Evolutionary conservation across 768 basidiomycete genomes (phyloP).

Genomic region (Clitopilus hobsonii): DNA sequence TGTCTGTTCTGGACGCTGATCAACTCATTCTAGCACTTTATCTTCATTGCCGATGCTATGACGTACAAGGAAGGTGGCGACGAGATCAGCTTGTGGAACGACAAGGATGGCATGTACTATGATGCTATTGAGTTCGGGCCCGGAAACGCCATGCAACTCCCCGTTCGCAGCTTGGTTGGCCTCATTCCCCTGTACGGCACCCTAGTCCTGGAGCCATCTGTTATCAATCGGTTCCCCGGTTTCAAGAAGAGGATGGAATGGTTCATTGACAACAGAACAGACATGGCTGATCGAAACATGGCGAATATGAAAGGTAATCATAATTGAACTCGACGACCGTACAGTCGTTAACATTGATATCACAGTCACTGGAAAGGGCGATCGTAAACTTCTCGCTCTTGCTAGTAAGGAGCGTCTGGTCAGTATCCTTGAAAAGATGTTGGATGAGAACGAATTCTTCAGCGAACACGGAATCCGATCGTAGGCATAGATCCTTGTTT

Average conservation of each 20-base stretch:
- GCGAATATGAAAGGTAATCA: slow-evolving; percentile 92
- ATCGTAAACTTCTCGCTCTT: slow-evolving; percentile 84
- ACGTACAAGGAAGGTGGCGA: slow-evolving; percentile 80
- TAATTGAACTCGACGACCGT: too few species aligned
- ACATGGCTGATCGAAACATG: slow-evolving; percentile 86
- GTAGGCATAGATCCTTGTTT: slow-evolving; percentile 40
- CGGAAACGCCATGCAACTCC: slow-evolving; percentile 82
- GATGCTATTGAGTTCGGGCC: slow-evolving; percentile 91
- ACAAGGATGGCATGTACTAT: slow-evolving; percentile 97
- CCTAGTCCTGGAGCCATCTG: slow-evolving; percentile 84
- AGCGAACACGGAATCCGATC: slow-evolving; percentile 95
- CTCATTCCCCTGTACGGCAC: slow-evolving; percentile 96
- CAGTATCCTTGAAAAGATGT: slow-evolving; percentile 90
- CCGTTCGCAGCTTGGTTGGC: slow-evolving; percentile 93
- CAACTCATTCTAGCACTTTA: slow-evolving; percentile 67
- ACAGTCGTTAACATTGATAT: too few species aligned
- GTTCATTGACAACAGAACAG: slow-evolving; percentile 94
- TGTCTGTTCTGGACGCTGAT: background rate
- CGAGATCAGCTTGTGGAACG: slow-evolving; percentile 88
- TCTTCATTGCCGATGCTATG: slow-evolving; percentile 99
- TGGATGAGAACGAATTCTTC: slow-evolving; percentile 95
- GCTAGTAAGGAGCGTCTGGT: slow-evolving; percentile 89
- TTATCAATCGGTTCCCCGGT: slow-evolving; percentile 89
- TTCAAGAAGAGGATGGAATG: slow-evolving; percentile 99
- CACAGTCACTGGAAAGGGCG: slow-evolving; percentile 63